Evolutionary conservation across 148 eudicot genomes (phyloP).

Genomic region (Rhododendron ovatum): DNA sequence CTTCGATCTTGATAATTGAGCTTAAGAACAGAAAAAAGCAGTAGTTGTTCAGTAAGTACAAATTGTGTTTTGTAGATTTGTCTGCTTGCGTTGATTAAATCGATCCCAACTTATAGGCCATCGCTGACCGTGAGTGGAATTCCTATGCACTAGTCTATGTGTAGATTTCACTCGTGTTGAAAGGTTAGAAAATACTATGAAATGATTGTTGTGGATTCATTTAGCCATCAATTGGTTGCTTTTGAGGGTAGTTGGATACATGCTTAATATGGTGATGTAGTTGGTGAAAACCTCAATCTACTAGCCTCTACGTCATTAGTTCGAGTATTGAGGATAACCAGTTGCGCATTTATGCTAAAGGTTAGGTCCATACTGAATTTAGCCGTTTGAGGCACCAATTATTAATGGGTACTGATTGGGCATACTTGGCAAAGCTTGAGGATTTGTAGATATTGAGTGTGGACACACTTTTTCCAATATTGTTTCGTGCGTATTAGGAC

Average conservation of each 20-base stretch:
- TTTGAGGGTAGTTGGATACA: neutral
- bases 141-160: too few species aligned
- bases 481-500: neutral
- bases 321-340: neutral
- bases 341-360: neutral
- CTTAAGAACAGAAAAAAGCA: neutral
- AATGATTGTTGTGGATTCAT: neutral
- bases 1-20: neutral
- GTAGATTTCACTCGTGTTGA: neutral
- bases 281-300: neutral
- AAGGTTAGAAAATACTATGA: neutral
- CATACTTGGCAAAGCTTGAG: neutral
- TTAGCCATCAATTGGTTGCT: neutral
- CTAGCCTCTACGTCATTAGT: neutral
- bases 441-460: neutral
- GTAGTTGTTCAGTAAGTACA: too few species aligned
- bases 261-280: neutral
- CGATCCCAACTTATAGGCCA: neutral
- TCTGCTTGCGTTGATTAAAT: neutral
- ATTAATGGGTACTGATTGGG: neutral
- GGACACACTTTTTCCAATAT: neutral
- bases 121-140: neutral
- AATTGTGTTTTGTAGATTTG: neutral
- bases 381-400: neutral
- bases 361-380: neutral